Evolutionary conservation across 176 grass and related monocot species (phyloP), one percentile per base, ranked within the genome.

Genomic region (Oryza punctata): DNA sequence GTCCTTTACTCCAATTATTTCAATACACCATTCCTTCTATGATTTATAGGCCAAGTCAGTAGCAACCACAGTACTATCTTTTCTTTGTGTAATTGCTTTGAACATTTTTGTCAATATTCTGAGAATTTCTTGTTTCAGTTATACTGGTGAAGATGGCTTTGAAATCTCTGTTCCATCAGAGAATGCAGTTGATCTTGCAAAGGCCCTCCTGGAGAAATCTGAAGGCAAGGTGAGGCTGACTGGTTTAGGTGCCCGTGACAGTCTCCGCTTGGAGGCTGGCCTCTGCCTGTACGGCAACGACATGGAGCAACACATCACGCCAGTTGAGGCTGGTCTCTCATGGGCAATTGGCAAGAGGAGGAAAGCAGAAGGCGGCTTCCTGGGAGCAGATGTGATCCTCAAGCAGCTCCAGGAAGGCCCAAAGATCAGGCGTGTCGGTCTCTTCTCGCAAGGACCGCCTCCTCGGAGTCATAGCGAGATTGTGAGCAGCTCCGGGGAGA

Each of bases 301-400:
- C 81, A 92, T 99, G 93, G 97, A 99, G 81, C 97, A 99, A 44
- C 97, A 99, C 67, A 87, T 87, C 71, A 92, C 97, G 1, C 93
- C 97, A 1, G 97, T 99, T 1, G 97, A 99, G 69, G 97, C 97
- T 0, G 97, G 97, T 46, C 97, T 99, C 70, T 80, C 97, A 4
- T 99, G 97, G 97, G 97, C 97, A 6, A 99, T 99, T 7, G 91
- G 91, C 24, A 99, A 99, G 87, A 84, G 97, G 78, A 89, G 97
- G 78, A 92, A 26, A 68, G 91, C 86, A 0, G 97, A 99, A 85
- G 97, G 97, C 1, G 93, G 97, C 14, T 99, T 99, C 73, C 50
- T 99, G 15, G 97, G 97, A 12, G 97, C 97, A 7, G 83, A 96
- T 12, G 89, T 96, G 65, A 96, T 99, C 77, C 91, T 99, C 11